Conservation (phyloP, 805 yeast genomes). For the Schizosaccharomyces lindneri region DNA sequence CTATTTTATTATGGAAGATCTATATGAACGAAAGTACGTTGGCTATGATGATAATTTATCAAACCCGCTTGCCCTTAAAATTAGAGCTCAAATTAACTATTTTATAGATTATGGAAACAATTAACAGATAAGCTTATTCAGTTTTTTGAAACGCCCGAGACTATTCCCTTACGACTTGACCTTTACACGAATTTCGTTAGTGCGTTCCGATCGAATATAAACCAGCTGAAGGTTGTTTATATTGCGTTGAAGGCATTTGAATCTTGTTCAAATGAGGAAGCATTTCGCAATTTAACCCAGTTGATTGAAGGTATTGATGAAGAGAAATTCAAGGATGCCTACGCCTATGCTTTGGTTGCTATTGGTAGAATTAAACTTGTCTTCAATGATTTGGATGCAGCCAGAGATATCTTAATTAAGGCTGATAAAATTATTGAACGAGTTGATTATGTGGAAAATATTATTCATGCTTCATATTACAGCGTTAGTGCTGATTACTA, state of each 20-base stretch:
- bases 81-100: neutral
- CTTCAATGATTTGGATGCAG: constrained; percentile 28
- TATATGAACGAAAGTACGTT: neutral
- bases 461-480: constrained; percentile 62
- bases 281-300: constrained; percentile 24
- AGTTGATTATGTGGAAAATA: constrained; percentile 29
- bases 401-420: constrained; percentile 42
- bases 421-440: constrained; percentile 29
- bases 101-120: constrained; percentile 58
- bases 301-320: constrained; percentile 24
- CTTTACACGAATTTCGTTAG: constrained; percentile 48
- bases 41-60: neutral
- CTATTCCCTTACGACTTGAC: constrained; percentile 32
- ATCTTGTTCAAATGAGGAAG: constrained; percentile 16
- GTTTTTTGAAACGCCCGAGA: constrained; percentile 32
- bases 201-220: constrained; percentile 43
- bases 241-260: constrained; percentile 31
- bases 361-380: constrained; percentile 46
- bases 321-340: constrained; percentile 25
- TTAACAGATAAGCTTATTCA: constrained; percentile 41
- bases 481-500: constrained; percentile 53
- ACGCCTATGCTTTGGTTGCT: constrained; percentile 37
- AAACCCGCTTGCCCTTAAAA: too few relatives aligned
- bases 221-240: constrained; percentile 54
- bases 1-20: neutral